Evolutionary conservation across 306 rosid species (phyloP).

Genomic region (Vicia faba): DNA sequence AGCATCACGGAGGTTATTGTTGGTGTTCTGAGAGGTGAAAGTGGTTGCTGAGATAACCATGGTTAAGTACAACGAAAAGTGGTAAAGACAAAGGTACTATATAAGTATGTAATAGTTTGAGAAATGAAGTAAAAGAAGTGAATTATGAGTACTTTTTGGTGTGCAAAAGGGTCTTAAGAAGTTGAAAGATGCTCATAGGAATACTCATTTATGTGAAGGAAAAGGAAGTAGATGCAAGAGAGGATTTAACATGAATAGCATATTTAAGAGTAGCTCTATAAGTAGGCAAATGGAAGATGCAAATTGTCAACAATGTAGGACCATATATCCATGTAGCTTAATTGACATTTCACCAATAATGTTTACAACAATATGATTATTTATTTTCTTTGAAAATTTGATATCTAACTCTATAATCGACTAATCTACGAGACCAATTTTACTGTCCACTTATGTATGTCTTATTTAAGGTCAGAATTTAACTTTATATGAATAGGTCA

Average conservation of each 20-base stretch:
- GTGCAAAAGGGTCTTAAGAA: slow-evolving; percentile 33
- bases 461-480: too few species aligned
- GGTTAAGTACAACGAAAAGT: slow-evolving; percentile 33
- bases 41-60: slow-evolving; percentile 57
- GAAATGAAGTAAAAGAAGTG: background rate
- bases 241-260: slow-evolving; percentile 39
- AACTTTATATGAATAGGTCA: too few species aligned
- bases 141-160: slow-evolving; percentile 18
- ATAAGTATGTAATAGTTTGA: background rate
- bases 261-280: slow-evolving; percentile 44
- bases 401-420: too few species aligned
- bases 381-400: too few species aligned
- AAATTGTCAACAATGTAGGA: slow-evolving; percentile 58
- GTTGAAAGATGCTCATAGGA: slow-evolving; percentile 33
- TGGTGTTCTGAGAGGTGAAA: slow-evolving; percentile 37
- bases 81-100: slow-evolving; percentile 40
- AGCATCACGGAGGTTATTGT: slow-evolving; percentile 41
- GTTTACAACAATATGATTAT: background rate
- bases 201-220: slow-evolving; percentile 15
- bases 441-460: too few species aligned
- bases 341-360: slow-evolving; percentile 44
- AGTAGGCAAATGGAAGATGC: slow-evolving; percentile 52
- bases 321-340: slow-evolving; percentile 47
- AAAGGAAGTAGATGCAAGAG: slow-evolving; percentile 32
- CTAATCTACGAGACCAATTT: too few species aligned